These are phyloP conservation scores for Daldinia grandis DNA, from an alignment of 495 filamentous ascomycete genomes.

Conservation along the genomic window DNA sequence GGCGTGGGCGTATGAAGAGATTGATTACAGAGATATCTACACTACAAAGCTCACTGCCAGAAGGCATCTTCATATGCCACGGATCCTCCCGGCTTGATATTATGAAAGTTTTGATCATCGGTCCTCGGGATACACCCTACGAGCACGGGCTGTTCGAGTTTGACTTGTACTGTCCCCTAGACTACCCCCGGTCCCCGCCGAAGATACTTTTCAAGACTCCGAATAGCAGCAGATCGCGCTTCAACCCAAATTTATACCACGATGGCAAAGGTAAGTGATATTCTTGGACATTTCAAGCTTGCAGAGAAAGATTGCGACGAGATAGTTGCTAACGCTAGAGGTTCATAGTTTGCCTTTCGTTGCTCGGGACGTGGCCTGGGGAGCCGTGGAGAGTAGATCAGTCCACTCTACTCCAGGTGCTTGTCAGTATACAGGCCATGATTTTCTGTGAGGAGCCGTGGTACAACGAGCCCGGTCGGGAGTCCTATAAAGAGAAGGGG, in stretches of 20 bases:
- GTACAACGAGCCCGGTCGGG: slow-evolving; percentile 66
- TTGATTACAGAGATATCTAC: slow-evolving; percentile 62
- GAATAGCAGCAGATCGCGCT: slow-evolving; percentile 51
- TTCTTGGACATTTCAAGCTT: not conserved
- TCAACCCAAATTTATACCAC: slow-evolving; percentile 70
- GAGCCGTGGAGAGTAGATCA: slow-evolving; percentile 60
- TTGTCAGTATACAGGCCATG: slow-evolving; percentile 71
- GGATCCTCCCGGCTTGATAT: slow-evolving; percentile 62
- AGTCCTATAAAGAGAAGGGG: slow-evolving; percentile 36
- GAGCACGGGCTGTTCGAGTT: slow-evolving; percentile 70
- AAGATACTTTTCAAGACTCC: slow-evolving; percentile 61
- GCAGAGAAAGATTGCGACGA: not conserved
- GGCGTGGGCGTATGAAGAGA: slow-evolving; percentile 58
- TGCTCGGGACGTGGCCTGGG: slow-evolving; percentile 68
- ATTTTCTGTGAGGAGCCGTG: slow-evolving; percentile 65
- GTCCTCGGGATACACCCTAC: slow-evolving; percentile 66
- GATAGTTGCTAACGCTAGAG: slow-evolving; percentile 32
- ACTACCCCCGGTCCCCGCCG: slow-evolving; percentile 62
- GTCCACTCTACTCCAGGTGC: slow-evolving; percentile 65
- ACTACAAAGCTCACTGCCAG: slow-evolving; percentile 61
- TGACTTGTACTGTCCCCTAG: slow-evolving; percentile 57
- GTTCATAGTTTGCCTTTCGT: slow-evolving; percentile 61
- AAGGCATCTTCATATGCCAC: slow-evolving; percentile 67
- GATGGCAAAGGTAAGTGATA: slow-evolving; percentile 59
- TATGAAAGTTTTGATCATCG: slow-evolving; percentile 67